Base-by-base conservation (phyloP, 257 asterid genomes). In the Penstemon davidsonii region DNA sequence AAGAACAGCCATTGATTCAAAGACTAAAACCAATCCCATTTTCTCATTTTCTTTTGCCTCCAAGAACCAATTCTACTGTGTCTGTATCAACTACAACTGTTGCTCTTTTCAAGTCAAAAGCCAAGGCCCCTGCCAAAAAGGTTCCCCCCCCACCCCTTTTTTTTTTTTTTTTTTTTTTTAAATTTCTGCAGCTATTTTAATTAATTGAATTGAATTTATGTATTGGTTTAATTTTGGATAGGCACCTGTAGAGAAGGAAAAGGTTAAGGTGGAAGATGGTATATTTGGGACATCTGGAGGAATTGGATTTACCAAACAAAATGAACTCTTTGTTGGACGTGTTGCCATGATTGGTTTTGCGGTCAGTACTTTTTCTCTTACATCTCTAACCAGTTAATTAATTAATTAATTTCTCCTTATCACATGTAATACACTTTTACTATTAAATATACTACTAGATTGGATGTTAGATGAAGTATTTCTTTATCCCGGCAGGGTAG, bases 341-440 rank as follows among this genome's bases (percentile, higher is more conserved):
- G 96, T 91, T 52, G 97, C 97, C 66, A 91, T 91, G 97, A 79
- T 91, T 78, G 97, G 97, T 12, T 91, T 91, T 70, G 97, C 97
- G 72, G 97, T 91, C 25, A 82, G 90, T 81, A 12, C 4, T 33
- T 64, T 50, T 64, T 50, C 9, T 25, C 38, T 38, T 25, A 25
- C 33, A 25, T 25, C 33, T 25, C 33, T 25, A 25, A 25, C 33
- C 2, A 25, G 2, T 25, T 25, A 0, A 2, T 25, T 2, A 2
- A 25, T 2, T n/a, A 3, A 37, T 37, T 33, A 36, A 47, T 40
- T 11, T 57, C 18, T 57, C 5, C 18, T 55, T 55, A 9, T 5
- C 0, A 55, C 33, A 13, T 53, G 33, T 12, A 51, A 8, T 13
- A 15, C 18, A 0, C 0, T 15, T 15, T 15, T 15, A 15, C 18